phyloP scores from a whole-genome alignment of 2,329 filamentous ascomycete genomes.

The Chaetomiaceae sp. region DNA sequence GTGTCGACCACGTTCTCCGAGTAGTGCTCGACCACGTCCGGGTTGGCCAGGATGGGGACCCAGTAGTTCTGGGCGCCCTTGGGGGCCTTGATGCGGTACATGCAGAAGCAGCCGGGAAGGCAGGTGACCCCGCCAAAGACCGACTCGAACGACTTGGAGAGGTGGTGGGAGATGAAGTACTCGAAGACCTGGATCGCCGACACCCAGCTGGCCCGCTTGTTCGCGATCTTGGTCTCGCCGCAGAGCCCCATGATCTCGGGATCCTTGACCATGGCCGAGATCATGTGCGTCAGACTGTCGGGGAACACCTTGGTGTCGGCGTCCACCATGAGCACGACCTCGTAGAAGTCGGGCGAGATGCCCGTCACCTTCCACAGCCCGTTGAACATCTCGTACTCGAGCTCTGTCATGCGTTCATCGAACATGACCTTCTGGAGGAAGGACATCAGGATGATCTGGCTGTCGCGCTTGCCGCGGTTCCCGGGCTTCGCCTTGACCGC shows the following conservation, averaged over 20 bases:
- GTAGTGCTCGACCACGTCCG: constrained; percentile 97
- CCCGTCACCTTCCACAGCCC: constrained; percentile 98
- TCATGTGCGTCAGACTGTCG: constrained; percentile 96
- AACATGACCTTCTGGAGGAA: constrained; percentile 99
- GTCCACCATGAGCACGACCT: constrained; percentile 97
- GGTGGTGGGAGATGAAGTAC: constrained; percentile 98
- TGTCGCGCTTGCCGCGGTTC: constrained; percentile 97
- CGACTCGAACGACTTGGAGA: constrained; percentile 95
- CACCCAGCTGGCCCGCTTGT: constrained; percentile 92
- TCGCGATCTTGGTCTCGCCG: constrained; percentile 98
- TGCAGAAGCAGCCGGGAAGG: constrained; percentile 97
- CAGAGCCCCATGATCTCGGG: constrained; percentile 99
- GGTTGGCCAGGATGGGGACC: constrained; percentile 97
- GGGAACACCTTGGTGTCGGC: constrained; percentile 99
- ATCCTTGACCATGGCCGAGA: constrained; percentile 98
- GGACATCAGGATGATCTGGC: constrained; percentile 98
- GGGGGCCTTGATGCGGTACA: constrained; percentile 99
- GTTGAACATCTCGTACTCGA: constrained; percentile 99
- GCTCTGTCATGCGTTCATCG: constrained; percentile 98
- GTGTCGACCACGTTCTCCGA: constrained; percentile 99
- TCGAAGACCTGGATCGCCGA: constrained; percentile 98
- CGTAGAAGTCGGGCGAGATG: constrained; percentile 96
- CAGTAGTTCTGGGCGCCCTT: constrained; percentile 99
- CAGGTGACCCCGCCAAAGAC: constrained; percentile 99
- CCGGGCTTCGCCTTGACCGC: constrained; percentile 76